Evolutionary conservation across 1,139 yeast genomes (phyloP).

Genomic region (Pneumocystis oryctolagi): DNA sequence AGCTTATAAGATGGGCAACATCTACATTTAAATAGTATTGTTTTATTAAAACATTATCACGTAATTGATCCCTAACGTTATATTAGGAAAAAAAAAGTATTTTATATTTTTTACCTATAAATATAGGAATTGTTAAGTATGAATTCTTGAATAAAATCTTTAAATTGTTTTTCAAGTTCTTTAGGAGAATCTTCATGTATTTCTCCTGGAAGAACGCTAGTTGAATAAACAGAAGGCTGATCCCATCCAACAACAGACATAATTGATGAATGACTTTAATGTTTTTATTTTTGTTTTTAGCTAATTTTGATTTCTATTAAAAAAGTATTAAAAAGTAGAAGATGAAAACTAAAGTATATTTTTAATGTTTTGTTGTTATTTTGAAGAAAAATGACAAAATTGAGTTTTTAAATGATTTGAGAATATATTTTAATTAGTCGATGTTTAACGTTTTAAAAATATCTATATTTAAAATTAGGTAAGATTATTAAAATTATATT

Average conservation of each 20-base stretch:
- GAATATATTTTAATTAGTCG: background rate
- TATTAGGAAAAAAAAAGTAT: background rate
- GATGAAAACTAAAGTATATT: too few species aligned
- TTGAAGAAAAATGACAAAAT: too few species aligned
- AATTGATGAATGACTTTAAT: background rate
- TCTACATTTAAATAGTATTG: constrained; percentile 62
- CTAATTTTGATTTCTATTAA: background rate
- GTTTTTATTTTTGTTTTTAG: background rate
- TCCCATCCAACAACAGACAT: constrained; percentile 11
- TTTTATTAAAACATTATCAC: constrained; percentile 71
- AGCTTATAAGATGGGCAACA: constrained; percentile 72
- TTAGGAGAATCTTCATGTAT: constrained; percentile 50
- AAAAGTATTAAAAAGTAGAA: background rate
- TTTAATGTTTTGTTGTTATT: too few species aligned
- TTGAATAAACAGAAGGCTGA: constrained; percentile 3
- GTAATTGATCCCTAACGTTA: constrained; percentile 55
- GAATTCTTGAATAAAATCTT: constrained; percentile 70
- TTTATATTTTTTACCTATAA: constrained; percentile 29
- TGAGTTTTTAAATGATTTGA: too few species aligned
- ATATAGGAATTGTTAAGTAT: constrained; percentile 68
- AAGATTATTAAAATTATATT: background rate
- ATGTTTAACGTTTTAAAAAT: background rate
- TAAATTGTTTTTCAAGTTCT: constrained; percentile 67
- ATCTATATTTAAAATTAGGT: background rate
- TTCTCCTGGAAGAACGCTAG: constrained; percentile 51